Evolutionary conservation across 208 protist genomes (phyloP), one percentile per base, ranked within the genome.

Genomic region (Leishmania tropica): DNA sequence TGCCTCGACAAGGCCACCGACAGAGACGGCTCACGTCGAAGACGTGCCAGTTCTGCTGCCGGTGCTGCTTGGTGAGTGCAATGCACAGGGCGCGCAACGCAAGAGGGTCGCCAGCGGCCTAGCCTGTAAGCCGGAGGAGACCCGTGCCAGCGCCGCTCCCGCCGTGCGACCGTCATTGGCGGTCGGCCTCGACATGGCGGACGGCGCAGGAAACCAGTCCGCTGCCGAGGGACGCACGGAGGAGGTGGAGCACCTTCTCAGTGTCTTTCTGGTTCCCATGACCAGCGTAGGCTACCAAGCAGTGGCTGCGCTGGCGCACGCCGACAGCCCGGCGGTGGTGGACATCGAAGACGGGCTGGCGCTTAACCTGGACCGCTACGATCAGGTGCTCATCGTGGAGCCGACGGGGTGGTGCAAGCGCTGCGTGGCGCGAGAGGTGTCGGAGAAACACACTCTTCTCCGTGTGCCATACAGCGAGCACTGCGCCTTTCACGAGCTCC

Each of bases 401-500:
- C 94, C 95, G 2, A 98, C 92, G 24, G 96, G 96, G 28, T 98
- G 95, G 95, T 85, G 77, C 54, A 85, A 81, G 77, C 76, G 82
- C 24, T 54, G 51, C 72, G 48, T 13, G 40, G 68, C n/a, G 1
- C 77, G 82, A 17, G 72, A 77, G 24, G 84, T 89, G 4, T 85
- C 76, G 15, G 76, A 83, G 5, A 76, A 76, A 53, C 54, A 89
- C 15, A 87, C 77, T 28, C 70, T 93, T 40, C 81, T 97, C 15
- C 78, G 86, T 42, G 83, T 98, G 2, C 94, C 95, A 11, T 98
- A 98, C 81, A 96, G 93, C 75, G 95, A 98, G 81, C 95, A 98
- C 89, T 90, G 90, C 81, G 90, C 87, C 75, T 97, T 98, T 83
- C 75, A 86, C 13, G 95, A 98, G 80, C 85, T 98, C 79, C 48